These are phyloP conservation scores for Aspergillus pseudoterreus DNA, from an alignment of 2,329 filamentous ascomycete species.

Conservation along the genomic window DNA sequence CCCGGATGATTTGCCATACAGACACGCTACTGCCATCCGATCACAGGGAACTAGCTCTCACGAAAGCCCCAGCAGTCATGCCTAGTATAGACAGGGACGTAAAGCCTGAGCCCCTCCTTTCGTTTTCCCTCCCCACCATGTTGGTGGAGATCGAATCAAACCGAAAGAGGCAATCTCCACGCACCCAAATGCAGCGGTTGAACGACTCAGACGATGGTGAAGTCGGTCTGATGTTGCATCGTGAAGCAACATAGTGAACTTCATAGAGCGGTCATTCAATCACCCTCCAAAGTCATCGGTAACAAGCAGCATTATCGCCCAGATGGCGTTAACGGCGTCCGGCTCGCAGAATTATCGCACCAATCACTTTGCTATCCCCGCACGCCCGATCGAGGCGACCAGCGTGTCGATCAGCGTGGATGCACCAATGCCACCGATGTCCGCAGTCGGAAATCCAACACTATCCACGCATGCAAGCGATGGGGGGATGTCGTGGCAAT, in stretches of 20 bases:
- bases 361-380: slow-evolving; percentile 23
- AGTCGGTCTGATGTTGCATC: neutral
- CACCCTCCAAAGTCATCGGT: slow-evolving; percentile 4
- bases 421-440: slow-evolving; percentile 6
- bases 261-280: slow-evolving; percentile 7
- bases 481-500: slow-evolving; percentile 8
- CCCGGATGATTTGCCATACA: slow-evolving; percentile 18
- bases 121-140: neutral
- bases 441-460: neutral
- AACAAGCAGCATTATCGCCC: neutral
- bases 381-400: slow-evolving; percentile 22
- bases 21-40: slow-evolving; percentile 9
- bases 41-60: neutral
- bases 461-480: slow-evolving; percentile 4
- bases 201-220: neutral
- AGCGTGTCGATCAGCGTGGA: slow-evolving; percentile 23
- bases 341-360: slow-evolving; percentile 26
- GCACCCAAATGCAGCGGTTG: neutral
- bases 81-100: no score
- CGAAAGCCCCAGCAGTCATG: no score
- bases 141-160: neutral
- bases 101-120: neutral
- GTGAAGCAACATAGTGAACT: neutral
- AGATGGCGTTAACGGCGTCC: slow-evolving; percentile 13
- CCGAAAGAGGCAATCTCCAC: neutral